A percentile compares a stretch with the other conserved stretches of the same genome.
Conservation (phyloP, 2,329 filamentous ascomycete genomes). For the Penicillium sp. region DNA sequence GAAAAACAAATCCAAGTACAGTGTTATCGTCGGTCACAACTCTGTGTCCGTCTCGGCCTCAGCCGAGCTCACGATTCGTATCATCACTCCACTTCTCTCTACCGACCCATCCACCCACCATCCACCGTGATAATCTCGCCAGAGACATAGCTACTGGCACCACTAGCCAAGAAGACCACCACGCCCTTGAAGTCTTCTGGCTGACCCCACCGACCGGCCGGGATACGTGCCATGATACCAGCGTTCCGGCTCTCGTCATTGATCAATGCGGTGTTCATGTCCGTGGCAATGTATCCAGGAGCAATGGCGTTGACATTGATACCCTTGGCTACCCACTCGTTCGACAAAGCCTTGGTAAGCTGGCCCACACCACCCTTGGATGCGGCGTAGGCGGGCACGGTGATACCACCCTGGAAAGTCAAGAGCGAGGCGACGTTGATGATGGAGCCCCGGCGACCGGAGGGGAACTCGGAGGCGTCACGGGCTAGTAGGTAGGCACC, state of each 20-base stretch:
- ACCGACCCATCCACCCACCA: slow-evolving; percentile 91
- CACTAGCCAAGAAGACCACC: slow-evolving; percentile 74
- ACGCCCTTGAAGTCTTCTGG: slow-evolving; percentile 88
- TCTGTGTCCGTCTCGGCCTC: neutral
- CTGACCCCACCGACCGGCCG: slow-evolving; percentile 77
- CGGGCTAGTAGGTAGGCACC: slow-evolving; percentile 37
- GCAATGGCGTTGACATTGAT: slow-evolving; percentile 66
- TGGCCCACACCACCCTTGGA: slow-evolving; percentile 40
- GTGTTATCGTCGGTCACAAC: neutral
- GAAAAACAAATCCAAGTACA: neutral
- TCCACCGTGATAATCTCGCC: slow-evolving; percentile 83
- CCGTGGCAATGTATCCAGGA: slow-evolving; percentile 53
- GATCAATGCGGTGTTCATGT: slow-evolving; percentile 87
- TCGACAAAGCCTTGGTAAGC: slow-evolving; percentile 55
- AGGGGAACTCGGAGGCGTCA: slow-evolving; percentile 31
- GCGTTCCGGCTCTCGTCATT: slow-evolving; percentile 68
- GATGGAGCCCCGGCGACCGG: slow-evolving; percentile 52
- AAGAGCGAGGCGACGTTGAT: slow-evolving; percentile 84
- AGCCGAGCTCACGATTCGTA: neutral
- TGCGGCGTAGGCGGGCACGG: slow-evolving; percentile 57
- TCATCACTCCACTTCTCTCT: slow-evolving; percentile 19
- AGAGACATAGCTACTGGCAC: slow-evolving; percentile 76
- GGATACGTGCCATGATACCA: slow-evolving; percentile 78
- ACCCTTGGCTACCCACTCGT: slow-evolving; percentile 52
- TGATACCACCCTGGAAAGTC: slow-evolving; percentile 83